Evolutionary conservation across 2,329 filamentous ascomycete genomes (phyloP), one percentile per base, ranked within the genome.

Genomic region (Ophiostoma tasmaniense): DNA sequence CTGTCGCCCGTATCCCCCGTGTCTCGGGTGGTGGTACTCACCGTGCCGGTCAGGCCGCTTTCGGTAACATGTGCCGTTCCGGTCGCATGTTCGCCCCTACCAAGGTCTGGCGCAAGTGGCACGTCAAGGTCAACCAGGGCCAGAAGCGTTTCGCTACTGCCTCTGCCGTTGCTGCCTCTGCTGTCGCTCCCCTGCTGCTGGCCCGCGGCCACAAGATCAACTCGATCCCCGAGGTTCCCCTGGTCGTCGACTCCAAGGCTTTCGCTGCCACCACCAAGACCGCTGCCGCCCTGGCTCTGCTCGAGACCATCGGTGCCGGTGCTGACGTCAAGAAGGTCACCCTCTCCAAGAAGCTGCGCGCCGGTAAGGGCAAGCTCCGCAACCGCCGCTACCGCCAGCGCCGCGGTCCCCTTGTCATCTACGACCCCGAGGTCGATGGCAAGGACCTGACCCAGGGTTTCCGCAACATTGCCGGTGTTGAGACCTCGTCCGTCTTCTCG

Each of bases 81-180:
- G 95, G 96, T 87, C 95, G 95, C 86, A 99, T 99, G 95, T 99
- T 99, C 86, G 95, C 95, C 77, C 95, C 95, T 76, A 99, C 95
- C 85, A 99, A 99, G 90, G 91, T 97, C 86, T 99, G 95, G 96
- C 89, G 95, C 83, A 97, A 97, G 88, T 99, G 95, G 96, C 95
- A 99, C 88, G 88, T 97, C 87, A 98, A 98, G 93, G 89, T 99
- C 89, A 97, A 96, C 89, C 89, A 96, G 83, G 91, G 91, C 83
- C 95, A 99, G 89, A 97, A 95, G 92, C 95, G 95, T 79, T 99
- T 97, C 83, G 95, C 95, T 83, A 96, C 93, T 79, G 92, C 92
- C 81, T 99, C 95, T 78, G 95, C 95, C 79, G 87, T 99, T 78
- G 95, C 95, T 83, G 95, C 95, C 77, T 97, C 95, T 75, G 94